Evolutionary conservation across 352 stramenopile species (phyloP).

Genomic region (Peronosclerospora sorghi): DNA sequence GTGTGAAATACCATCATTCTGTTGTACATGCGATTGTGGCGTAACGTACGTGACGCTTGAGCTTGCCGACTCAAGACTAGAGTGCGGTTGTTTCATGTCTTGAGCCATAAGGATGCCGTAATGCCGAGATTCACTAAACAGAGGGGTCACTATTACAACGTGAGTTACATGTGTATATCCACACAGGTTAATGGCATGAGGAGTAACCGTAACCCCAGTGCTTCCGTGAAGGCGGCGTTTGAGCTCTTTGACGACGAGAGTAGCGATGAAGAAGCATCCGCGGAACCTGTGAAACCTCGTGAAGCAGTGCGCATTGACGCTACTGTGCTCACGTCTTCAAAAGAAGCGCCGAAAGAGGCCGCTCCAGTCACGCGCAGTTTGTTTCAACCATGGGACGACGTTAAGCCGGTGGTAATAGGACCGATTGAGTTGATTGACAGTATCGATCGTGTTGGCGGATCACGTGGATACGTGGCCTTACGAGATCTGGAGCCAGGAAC

Average conservation of each 20-base stretch:
- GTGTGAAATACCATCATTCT: conserved; percentile 11
- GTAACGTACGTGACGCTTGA: not conserved
- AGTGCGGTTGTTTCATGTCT: too few relatives aligned
- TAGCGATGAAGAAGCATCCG: conserved; percentile 37
- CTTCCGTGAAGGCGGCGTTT: conserved; percentile 58
- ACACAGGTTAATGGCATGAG: conserved; percentile 1
- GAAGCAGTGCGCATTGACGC: conserved; percentile 14
- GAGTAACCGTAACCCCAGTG: conserved; percentile 24
- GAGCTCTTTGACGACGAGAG: conserved; percentile 77
- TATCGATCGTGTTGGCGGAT: conserved; percentile 54
- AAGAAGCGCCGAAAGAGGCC: conserved; percentile 2
- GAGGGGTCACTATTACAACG: conserved; percentile 7
- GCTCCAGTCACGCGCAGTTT: conserved; percentile 21
- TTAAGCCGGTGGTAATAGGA: conserved; percentile 69
- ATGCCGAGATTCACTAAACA: conserved; percentile 9
- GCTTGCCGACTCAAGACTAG: too few relatives aligned
- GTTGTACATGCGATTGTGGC: not conserved
- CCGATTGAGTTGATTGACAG: conserved; percentile 60
- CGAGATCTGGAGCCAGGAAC: conserved; percentile 77
- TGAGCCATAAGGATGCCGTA: too few relatives aligned
- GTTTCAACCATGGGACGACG: conserved; percentile 66
- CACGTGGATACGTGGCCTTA: conserved; percentile 81
- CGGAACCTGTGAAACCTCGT: conserved; percentile 10
- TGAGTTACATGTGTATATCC: not conserved
- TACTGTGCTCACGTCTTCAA: not conserved